Conservation (phyloP, 305 asterid species). For the Solanum hybrid region DNA sequence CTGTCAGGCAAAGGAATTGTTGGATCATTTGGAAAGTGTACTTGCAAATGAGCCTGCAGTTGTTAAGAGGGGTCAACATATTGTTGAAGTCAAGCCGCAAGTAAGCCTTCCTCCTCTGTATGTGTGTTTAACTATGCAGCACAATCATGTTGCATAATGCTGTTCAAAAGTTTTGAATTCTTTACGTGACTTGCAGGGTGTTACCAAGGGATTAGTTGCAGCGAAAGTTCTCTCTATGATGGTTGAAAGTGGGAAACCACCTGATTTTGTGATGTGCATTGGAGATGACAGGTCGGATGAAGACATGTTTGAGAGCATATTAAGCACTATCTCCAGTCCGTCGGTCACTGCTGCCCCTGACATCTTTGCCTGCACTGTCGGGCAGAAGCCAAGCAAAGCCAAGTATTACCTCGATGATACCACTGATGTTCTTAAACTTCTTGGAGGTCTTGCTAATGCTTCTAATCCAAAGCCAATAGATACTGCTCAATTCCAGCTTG, state of each 20-base stretch:
- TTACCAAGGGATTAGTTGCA: constrained; percentile 71
- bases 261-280: constrained; percentile 69
- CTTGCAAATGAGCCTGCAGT: constrained; percentile 87
- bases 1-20: constrained; percentile 75
- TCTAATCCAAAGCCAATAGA: constrained; percentile 49
- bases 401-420: constrained; percentile 73
- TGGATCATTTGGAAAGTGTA: constrained; percentile 73
- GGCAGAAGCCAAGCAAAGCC: constrained; percentile 86
- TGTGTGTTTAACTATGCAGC: neutral
- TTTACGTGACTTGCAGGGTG: constrained; percentile 46
- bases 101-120: constrained; percentile 20
- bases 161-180: neutral
- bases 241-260: constrained; percentile 38
- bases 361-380: constrained; percentile 77
- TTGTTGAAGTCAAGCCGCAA: constrained; percentile 87
- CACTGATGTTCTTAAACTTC: constrained; percentile 56
- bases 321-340: constrained; percentile 28
- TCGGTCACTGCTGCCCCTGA: constrained; percentile 37
- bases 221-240: constrained; percentile 51
- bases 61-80: constrained; percentile 81
- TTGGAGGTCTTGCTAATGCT: constrained; percentile 49
- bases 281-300: constrained; percentile 86
- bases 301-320: constrained; percentile 85
- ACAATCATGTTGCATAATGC: neutral
- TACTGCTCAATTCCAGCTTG: constrained; percentile 38